Evolutionary conservation across 2,329 filamentous ascomycete genomes (phyloP).

Genomic region (Seiridium cupressi): DNA sequence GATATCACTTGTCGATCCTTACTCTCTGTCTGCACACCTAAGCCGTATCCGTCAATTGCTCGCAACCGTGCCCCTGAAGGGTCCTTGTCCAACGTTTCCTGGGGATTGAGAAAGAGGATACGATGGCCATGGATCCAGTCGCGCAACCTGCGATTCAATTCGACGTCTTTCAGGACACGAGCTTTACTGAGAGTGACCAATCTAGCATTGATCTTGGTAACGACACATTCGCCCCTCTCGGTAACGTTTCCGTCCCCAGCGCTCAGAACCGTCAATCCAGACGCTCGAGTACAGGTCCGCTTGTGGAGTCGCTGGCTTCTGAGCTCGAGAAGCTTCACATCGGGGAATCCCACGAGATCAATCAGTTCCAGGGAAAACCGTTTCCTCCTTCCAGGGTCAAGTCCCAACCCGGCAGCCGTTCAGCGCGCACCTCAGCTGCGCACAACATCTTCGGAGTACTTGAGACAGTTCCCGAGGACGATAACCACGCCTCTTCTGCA

Average conservation of each 20-base stretch:
- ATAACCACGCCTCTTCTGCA: constrained; percentile 14
- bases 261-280: constrained; percentile 22
- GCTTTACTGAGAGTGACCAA: constrained; percentile 18
- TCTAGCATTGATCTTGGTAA: constrained; percentile 7
- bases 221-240: constrained; percentile 19
- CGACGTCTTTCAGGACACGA: constrained; percentile 24
- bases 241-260: constrained; percentile 25
- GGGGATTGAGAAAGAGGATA: constrained; percentile 11
- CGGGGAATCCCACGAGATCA: constrained; percentile 13
- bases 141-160: constrained; percentile 16
- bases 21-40: constrained; percentile 14
- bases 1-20: constrained; percentile 18
- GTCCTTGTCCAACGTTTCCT: constrained; percentile 15
- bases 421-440: constrained; percentile 21
- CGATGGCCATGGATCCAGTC: constrained; percentile 24
- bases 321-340: constrained; percentile 31
- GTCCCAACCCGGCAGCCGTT: constrained; percentile 17
- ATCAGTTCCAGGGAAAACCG: constrained; percentile 11
- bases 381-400: constrained; percentile 14
- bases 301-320: constrained; percentile 29
- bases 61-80: neutral
- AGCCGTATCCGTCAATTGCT: constrained; percentile 17
- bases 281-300: constrained; percentile 8
- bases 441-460: constrained; percentile 27
- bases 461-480: constrained; percentile 26